These are phyloP conservation scores for Periglandula ipomoeae DNA, from an alignment of 2,329 filamentous ascomycete genomes.

Conservation along the genomic window DNA sequence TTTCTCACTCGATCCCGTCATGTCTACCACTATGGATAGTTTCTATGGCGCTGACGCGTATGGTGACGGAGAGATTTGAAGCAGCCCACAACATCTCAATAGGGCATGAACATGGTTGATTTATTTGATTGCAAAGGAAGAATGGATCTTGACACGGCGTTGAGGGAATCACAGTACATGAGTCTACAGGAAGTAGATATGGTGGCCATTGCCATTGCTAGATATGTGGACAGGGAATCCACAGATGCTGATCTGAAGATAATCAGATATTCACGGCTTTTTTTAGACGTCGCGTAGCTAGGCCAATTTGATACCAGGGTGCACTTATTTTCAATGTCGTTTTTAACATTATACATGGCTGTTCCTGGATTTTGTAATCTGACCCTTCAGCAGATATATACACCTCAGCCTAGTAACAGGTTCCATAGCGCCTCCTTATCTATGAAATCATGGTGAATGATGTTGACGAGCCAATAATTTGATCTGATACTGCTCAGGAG, in stretches of 20 bases:
- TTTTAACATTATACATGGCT: background rate
- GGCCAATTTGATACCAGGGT: no score
- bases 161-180: no score
- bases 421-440: constrained; percentile 65
- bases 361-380: background rate
- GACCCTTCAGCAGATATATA: background rate
- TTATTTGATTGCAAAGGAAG: no score
- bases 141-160: no score
- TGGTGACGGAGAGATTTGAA: constrained; percentile 29
- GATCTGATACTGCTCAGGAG: constrained; percentile 58
- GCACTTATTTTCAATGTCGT: no score
- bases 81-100: no score
- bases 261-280: no score
- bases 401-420: constrained; percentile 37
- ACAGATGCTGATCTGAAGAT: no score
- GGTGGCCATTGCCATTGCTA: no score
- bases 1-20: constrained; percentile 2
- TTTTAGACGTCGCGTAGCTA: no score
- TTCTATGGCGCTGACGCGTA: constrained; percentile 12
- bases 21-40: constrained; percentile 1
- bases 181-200: no score
- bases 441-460: constrained; percentile 74
- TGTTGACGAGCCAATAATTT: constrained; percentile 82
- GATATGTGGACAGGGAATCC: no score
- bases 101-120: background rate